These are phyloP conservation scores for Cryphonectria carpinicola DNA, from an alignment of 2,329 filamentous ascomycete genomes.

Conservation along the genomic window DNA sequence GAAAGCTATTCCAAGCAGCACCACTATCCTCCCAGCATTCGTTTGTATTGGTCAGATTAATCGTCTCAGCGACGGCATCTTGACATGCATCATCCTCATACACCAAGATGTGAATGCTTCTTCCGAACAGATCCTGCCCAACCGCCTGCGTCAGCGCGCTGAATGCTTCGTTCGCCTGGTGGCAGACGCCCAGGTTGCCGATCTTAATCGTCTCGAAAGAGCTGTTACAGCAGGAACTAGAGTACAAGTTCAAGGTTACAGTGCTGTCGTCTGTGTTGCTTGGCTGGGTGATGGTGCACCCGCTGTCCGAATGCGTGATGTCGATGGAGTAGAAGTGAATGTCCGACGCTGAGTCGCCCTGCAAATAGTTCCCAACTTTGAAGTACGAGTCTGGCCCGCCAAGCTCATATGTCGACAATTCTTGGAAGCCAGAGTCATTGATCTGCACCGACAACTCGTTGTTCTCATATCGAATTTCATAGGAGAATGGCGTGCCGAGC, in stretches of 20 bases:
- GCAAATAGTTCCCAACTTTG: slow-evolving; percentile 6
- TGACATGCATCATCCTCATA: background rate
- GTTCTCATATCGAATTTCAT: slow-evolving; percentile 4
- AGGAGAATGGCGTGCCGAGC: background rate
- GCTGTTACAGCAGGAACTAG: slow-evolving; percentile 1
- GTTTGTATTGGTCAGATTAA: background rate
- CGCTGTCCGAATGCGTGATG: background rate
- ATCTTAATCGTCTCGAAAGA: slow-evolving; percentile 3
- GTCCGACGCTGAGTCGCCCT: background rate
- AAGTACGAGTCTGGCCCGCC: slow-evolving; percentile 10
- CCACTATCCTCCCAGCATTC: background rate
- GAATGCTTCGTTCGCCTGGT: slow-evolving; percentile 2
- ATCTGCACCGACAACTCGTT: slow-evolving; percentile 6
- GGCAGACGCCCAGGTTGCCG: background rate
- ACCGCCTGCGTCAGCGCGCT: slow-evolving; percentile 2
- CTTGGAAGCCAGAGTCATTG: background rate
- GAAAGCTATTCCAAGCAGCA: background rate
- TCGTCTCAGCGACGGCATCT: background rate
- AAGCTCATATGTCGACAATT: slow-evolving; percentile 4
- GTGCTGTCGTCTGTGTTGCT: background rate
- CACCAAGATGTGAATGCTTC: background rate
- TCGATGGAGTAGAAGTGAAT: background rate
- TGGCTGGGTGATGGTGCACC: background rate
- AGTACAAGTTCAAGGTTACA: background rate
- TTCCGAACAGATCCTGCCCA: background rate